phyloP scores from a whole-genome alignment of 2,329 filamentous ascomycete genomes.

The Penicillium hesseltinei region DNA sequence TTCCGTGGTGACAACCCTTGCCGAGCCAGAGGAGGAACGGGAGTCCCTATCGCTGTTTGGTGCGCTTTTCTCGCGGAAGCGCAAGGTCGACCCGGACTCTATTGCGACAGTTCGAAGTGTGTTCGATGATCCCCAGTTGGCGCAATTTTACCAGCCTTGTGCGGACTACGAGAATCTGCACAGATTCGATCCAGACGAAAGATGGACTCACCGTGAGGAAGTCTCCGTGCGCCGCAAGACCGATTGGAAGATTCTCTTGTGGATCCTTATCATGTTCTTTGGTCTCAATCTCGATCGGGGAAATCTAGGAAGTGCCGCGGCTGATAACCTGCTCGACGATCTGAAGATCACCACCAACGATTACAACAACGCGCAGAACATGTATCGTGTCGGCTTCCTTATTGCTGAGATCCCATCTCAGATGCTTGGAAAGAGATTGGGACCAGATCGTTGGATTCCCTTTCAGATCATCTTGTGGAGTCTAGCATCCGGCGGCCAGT shows the following conservation, averaged over 20 bases:
- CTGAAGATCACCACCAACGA: slow-evolving; percentile 32
- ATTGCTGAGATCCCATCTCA: slow-evolving; percentile 34
- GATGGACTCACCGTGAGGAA: slow-evolving; percentile 34
- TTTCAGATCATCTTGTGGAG: slow-evolving; percentile 31
- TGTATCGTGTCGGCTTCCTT: slow-evolving; percentile 31
- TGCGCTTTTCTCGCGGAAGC: slow-evolving; percentile 27
- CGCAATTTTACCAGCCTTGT: slow-evolving; percentile 30
- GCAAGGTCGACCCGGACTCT: slow-evolving; percentile 15
- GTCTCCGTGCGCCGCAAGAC: slow-evolving; percentile 24
- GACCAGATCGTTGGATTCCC: slow-evolving; percentile 31
- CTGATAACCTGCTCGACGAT: slow-evolving; percentile 30
- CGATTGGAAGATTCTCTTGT: slow-evolving; percentile 38
- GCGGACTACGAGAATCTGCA: slow-evolving; percentile 39
- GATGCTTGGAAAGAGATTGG: slow-evolving; percentile 31
- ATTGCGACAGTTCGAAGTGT: slow-evolving; percentile 32
- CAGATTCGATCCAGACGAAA: slow-evolving; percentile 31
- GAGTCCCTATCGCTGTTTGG: slow-evolving; percentile 8
- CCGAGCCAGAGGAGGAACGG: slow-evolving; percentile 3
- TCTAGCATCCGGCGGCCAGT: slow-evolving; percentile 26
- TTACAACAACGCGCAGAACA: slow-evolving; percentile 32
- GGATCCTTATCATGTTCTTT: slow-evolving; percentile 49
- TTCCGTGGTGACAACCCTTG: not conserved
- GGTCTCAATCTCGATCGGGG: slow-evolving; percentile 29
- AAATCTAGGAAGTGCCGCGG: slow-evolving; percentile 27
- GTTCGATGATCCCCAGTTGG: slow-evolving; percentile 45